phyloP scores from a whole-genome alignment of 73 alveolate genomes.

The Effrenium voratum region DNA sequence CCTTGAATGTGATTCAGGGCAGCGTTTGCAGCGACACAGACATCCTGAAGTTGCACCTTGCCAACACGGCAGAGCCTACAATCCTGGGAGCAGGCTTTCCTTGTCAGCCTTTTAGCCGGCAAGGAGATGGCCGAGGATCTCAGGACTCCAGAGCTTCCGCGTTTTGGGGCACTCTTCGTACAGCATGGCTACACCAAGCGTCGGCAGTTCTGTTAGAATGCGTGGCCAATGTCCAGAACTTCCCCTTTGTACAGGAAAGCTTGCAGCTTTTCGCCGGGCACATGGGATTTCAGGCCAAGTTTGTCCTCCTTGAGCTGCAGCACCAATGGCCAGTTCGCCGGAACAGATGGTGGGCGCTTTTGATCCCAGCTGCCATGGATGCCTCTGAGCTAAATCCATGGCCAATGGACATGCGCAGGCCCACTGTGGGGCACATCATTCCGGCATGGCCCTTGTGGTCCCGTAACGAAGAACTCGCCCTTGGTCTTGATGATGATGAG shows the following conservation, averaged over 20 bases:
- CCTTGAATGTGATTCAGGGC: no score
- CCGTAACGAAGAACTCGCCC: not conserved
- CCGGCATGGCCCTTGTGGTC: not conserved
- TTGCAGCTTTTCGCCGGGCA: not conserved
- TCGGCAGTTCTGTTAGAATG: not conserved
- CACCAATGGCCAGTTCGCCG: not conserved
- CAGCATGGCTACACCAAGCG: not conserved
- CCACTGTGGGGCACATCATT: not conserved
- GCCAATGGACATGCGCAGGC: not conserved
- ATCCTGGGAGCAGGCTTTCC: not conserved
- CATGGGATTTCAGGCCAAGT: not conserved
- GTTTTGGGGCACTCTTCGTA: not conserved
- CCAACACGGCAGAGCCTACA: no score
- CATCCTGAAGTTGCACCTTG: no score
- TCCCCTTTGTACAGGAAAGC: not conserved
- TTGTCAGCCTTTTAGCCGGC: not conserved
- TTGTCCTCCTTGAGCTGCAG: not conserved
- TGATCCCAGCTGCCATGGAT: not conserved
- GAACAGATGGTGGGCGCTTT: not conserved
- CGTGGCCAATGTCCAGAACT: not conserved
- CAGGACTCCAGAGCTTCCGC: not conserved
- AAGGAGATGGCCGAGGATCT: not conserved
- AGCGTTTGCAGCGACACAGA: no score
- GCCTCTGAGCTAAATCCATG: not conserved
- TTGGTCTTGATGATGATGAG: not conserved